These are phyloP conservation scores for Alternaria brassicae DNA, from an alignment of 2,329 filamentous ascomycete genomes.

Conservation along the genomic window DNA sequence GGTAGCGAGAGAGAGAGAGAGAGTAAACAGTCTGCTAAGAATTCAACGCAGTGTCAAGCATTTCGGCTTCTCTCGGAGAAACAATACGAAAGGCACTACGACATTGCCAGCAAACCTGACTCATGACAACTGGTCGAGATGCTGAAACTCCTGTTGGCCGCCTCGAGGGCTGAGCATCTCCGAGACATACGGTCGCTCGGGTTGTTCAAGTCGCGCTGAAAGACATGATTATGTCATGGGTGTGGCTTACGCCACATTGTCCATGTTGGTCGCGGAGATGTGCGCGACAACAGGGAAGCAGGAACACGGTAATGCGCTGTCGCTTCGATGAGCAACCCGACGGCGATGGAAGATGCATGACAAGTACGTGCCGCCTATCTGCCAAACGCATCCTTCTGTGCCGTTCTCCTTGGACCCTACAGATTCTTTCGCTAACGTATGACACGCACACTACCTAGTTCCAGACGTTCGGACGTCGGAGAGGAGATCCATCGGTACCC, in stretches of 20 bases:
- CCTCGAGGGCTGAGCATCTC: not conserved
- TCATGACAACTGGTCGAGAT: not conserved
- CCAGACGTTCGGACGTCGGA: slow-evolving; percentile 13
- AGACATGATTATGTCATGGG: not conserved
- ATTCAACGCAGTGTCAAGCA: not conserved
- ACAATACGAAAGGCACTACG: not conserved
- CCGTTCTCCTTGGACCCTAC: not conserved
- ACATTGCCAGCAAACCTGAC: not conserved
- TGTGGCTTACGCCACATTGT: slow-evolving; percentile 1
- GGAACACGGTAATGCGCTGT: not conserved
- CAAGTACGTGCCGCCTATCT: not conserved
- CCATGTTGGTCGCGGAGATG: not conserved
- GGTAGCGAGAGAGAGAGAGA: slow-evolving; percentile 3
- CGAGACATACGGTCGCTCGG: not conserved
- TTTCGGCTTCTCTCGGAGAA: not conserved
- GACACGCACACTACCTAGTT: slow-evolving; percentile 5
- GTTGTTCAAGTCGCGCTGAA: not conserved
- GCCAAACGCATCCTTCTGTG: not conserved
- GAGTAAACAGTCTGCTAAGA: not conserved
- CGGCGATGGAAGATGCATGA: too few relatives aligned
- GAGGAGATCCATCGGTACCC: slow-evolving; percentile 19
- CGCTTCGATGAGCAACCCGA: not conserved
- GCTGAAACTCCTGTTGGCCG: not conserved
- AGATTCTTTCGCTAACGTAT: not conserved
- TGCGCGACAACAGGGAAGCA: not conserved